Evolutionary conservation across 495 filamentous ascomycete genomes (phyloP).

Genomic region (Delitschia confertaspora): DNA sequence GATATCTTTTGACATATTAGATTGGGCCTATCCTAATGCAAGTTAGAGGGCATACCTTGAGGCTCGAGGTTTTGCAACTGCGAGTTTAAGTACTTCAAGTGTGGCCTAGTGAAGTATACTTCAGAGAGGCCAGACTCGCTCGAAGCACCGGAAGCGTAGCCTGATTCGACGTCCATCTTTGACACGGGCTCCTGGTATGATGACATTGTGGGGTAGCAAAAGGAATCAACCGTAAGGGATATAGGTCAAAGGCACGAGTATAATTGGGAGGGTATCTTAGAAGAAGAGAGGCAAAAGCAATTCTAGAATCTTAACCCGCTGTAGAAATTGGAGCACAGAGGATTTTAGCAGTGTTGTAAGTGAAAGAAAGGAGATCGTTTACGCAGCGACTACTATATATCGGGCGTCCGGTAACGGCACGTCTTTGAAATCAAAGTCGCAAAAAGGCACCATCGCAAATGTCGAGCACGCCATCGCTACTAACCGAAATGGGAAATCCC

Average conservation of each 20-base stretch:
- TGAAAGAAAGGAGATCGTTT: no score
- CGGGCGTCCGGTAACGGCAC: constrained; percentile 9
- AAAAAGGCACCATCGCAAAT: constrained; percentile 22
- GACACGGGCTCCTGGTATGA: constrained; percentile 10
- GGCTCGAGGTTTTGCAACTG: constrained; percentile 76
- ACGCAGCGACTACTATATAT: constrained; percentile 21
- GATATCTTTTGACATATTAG: constrained; percentile 67
- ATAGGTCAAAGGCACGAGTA: no score
- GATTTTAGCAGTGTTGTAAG: no score
- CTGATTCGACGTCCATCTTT: constrained; percentile 55
- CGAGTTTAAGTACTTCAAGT: constrained; percentile 81
- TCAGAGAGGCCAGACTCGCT: constrained; percentile 58
- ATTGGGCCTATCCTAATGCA: background rate
- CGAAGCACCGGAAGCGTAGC: constrained; percentile 70
- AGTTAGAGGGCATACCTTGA: constrained; percentile 42
- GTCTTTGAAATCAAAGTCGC: constrained; percentile 27
- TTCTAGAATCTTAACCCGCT: no score
- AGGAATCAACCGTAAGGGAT: background rate
- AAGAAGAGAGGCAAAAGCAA: constrained; percentile 14
- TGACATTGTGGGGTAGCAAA: constrained; percentile 12
- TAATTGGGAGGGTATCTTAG: background rate
- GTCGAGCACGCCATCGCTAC: constrained; percentile 32
- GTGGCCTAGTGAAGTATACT: constrained; percentile 78
- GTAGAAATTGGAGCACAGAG: no score
- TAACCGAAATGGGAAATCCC: no score